These are phyloP conservation scores for Endocladia muricata DNA, from an alignment of 31 red algal genomes.

Conservation along the genomic window DNA sequence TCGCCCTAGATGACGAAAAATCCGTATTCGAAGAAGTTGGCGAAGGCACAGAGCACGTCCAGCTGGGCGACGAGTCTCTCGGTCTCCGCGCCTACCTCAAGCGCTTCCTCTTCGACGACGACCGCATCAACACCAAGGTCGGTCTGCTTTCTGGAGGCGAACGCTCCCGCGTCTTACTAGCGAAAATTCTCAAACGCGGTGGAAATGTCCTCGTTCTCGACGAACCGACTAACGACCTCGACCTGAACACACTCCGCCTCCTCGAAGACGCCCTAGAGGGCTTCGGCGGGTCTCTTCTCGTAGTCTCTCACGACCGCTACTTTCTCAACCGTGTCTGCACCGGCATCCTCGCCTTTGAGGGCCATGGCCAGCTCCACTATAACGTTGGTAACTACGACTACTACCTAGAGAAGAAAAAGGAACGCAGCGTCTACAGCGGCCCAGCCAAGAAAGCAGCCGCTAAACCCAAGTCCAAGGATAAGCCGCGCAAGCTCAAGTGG, in stretches of 20 bases:
- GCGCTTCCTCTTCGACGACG: slow-evolving; percentile 44
- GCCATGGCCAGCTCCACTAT: slow-evolving; percentile 48
- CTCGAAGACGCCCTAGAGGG: slow-evolving; percentile 39
- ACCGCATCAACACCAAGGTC: slow-evolving; percentile 33
- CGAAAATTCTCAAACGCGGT: slow-evolving; percentile 49
- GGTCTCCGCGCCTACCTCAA: slow-evolving; percentile 33
- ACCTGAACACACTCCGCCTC: slow-evolving; percentile 63
- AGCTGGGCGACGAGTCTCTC: slow-evolving; percentile 9
- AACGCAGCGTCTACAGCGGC: background rate
- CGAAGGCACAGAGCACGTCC: slow-evolving; percentile 29
- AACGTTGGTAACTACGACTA: slow-evolving; percentile 15
- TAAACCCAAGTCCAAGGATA: too few species aligned
- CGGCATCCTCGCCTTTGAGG: slow-evolving; percentile 65
- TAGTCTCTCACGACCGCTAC: slow-evolving; percentile 69
- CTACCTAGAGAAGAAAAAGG: background rate
- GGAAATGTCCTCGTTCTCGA: slow-evolving; percentile 64
- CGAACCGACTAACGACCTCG: slow-evolving; percentile 80
- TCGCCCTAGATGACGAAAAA: slow-evolving; percentile 34
- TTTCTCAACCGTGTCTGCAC: slow-evolving; percentile 65
- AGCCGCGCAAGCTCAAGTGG: too few species aligned
- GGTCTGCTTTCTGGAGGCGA: slow-evolving; percentile 64
- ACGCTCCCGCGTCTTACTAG: slow-evolving; percentile 62
- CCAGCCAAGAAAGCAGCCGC: too few species aligned
- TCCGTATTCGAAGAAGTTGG: slow-evolving; percentile 57
- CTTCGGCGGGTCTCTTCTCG: slow-evolving; percentile 33